Conservation (phyloP, 345 rosid genomes). For the Toxicodendron radicans region DNA sequence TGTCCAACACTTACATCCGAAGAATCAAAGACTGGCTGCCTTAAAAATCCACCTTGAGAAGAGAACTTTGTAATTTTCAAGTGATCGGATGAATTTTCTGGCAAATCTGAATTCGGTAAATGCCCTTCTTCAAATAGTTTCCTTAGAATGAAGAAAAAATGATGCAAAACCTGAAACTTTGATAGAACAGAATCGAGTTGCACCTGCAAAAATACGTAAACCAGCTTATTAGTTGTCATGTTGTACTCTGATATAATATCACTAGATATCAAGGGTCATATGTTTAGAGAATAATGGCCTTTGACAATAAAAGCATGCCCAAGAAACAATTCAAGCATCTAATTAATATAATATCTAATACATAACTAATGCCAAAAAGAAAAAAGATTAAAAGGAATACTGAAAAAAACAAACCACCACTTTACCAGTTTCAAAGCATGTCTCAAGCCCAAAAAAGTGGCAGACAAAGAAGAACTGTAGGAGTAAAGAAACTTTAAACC, state of each 20-base stretch:
- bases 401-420: conserved; percentile 17
- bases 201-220: conserved; percentile 48
- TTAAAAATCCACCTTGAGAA: conserved; percentile 83
- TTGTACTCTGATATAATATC: neutral
- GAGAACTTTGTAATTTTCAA: conserved; percentile 37
- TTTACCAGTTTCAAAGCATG: conserved; percentile 82
- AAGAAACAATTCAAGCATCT: neutral
- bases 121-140: conserved; percentile 71
- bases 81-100: conserved; percentile 36
- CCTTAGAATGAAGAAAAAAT: conserved; percentile 71
- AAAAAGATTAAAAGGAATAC: conserved; percentile 7
- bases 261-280: neutral
- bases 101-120: conserved; percentile 33
- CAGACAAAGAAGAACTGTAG: conserved; percentile 46
- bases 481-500: conserved; percentile 93
- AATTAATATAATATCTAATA: neutral
- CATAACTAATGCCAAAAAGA: neutral
- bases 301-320: neutral
- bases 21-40: conserved; percentile 56
- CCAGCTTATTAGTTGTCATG: neutral
- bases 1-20: conserved; percentile 31
- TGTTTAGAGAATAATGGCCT: conserved; percentile 1
- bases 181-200: conserved; percentile 58
- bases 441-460: conserved; percentile 65
- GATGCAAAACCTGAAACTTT: conserved; percentile 78